phyloP scores from a whole-genome alignment of 805 yeast species.

The Pichia cephalocereana region DNA sequence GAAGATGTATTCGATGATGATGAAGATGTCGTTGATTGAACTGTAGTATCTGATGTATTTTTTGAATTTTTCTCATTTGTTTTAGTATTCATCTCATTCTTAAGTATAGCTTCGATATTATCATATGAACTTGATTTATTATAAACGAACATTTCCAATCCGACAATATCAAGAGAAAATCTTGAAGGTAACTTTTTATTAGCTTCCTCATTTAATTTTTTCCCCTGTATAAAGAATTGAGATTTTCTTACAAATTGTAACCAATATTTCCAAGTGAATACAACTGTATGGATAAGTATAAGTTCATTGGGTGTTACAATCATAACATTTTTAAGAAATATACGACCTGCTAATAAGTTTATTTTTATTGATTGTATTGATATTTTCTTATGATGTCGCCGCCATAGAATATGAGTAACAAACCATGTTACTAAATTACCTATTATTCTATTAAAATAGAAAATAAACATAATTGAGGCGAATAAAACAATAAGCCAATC shows the following conservation, averaged over 20 bases:
- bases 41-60: not conserved
- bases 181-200: constrained; percentile 48
- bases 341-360: constrained; percentile 74
- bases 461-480: constrained; percentile 53
- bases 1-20: not conserved
- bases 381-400: constrained; percentile 44
- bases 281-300: constrained; percentile 58
- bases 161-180: constrained; percentile 52
- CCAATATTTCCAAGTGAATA: constrained; percentile 92
- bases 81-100: not conserved
- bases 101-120: constrained; percentile 7
- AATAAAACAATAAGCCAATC: constrained; percentile 71
- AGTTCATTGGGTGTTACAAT: constrained; percentile 69
- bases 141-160: constrained; percentile 75
- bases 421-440: constrained; percentile 50
- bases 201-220: constrained; percentile 17
- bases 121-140: constrained; percentile 77
- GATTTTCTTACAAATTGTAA: constrained; percentile 37
- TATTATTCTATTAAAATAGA: constrained; percentile 65
- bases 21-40: not conserved
- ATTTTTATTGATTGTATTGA: constrained; percentile 67
- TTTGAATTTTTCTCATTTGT: not conserved
- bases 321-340: constrained; percentile 68
- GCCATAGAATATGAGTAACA: constrained; percentile 55
- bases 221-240: constrained; percentile 21